These are phyloP conservation scores for Ceratocystis alfenasii DNA, from an alignment of 2,329 filamentous ascomycete genomes.

Conservation along the genomic window DNA sequence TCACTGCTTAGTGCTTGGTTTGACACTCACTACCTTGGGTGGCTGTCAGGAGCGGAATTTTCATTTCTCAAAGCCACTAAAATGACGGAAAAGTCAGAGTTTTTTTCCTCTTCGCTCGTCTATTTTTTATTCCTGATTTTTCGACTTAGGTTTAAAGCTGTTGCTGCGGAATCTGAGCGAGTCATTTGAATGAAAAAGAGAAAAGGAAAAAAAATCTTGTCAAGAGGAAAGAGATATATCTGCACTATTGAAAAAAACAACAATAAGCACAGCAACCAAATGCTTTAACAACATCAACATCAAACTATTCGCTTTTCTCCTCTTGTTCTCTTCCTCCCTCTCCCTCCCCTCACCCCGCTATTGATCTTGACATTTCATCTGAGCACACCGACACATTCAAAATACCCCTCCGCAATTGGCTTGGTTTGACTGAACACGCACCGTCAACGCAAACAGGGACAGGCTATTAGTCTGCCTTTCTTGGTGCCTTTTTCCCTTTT, in stretches of 20 bases:
- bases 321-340: not conserved
- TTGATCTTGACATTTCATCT: slow-evolving; percentile 8
- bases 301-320: not conserved
- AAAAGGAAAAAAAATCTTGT: not conserved
- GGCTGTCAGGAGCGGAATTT: not conserved
- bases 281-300: not conserved
- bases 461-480: not conserved
- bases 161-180: slow-evolving; percentile 7
- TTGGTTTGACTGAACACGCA: not conserved
- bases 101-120: not conserved
- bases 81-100: not conserved
- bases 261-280: not conserved
- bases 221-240: not conserved
- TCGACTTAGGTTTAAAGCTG: not conserved
- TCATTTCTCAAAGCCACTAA: slow-evolving; percentile 1
- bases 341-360: slow-evolving; percentile 4
- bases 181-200: not conserved
- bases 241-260: not conserved
- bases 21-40: not conserved
- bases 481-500: not conserved
- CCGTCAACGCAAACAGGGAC: not conserved
- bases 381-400: slow-evolving; percentile 6
- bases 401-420: slow-evolving; percentile 4
- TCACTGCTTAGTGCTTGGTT: too few species aligned
- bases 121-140: not conserved